phyloP scores from a whole-genome alignment of 2,329 filamentous ascomycete species.

The Pestalotiopsis sp. region DNA sequence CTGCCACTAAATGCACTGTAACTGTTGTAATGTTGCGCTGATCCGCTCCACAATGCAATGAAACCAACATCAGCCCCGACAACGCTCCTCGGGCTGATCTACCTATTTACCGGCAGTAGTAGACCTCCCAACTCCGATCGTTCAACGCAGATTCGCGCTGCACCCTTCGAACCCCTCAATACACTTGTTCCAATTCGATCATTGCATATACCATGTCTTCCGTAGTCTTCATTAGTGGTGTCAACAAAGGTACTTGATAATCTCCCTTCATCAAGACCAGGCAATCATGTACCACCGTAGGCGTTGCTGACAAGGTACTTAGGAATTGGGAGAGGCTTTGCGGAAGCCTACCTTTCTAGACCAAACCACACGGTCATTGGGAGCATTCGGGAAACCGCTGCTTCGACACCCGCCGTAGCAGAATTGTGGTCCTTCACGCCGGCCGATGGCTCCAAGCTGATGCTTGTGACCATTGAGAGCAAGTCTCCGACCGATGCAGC shows the following conservation, averaged over 20 bases:
- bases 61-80: not conserved
- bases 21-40: not conserved
- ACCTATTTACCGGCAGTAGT: not conserved
- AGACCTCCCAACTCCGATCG: not conserved
- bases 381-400: conserved; percentile 31
- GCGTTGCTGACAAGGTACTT: not conserved
- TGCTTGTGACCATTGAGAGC: conserved; percentile 33
- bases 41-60: not conserved
- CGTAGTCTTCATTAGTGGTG: not conserved
- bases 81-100: not conserved
- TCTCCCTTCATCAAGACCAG: too few species aligned
- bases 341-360: conserved; percentile 31
- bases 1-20: too few species aligned
- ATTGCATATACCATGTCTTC: not conserved
- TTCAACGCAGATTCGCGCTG: not conserved
- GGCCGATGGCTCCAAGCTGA: conserved; percentile 26
- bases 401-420: conserved; percentile 20
- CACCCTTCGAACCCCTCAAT: not conserved
- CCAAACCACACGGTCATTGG: conserved; percentile 40
- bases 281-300: too few species aligned
- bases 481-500: conserved; percentile 26
- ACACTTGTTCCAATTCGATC: not conserved
- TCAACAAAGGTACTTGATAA: not conserved
- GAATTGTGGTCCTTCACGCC: conserved; percentile 25
- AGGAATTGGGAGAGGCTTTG: conserved; percentile 35